phyloP scores from a whole-genome alignment of 495 filamentous ascomycete species.

The Tuber indicum region DNA sequence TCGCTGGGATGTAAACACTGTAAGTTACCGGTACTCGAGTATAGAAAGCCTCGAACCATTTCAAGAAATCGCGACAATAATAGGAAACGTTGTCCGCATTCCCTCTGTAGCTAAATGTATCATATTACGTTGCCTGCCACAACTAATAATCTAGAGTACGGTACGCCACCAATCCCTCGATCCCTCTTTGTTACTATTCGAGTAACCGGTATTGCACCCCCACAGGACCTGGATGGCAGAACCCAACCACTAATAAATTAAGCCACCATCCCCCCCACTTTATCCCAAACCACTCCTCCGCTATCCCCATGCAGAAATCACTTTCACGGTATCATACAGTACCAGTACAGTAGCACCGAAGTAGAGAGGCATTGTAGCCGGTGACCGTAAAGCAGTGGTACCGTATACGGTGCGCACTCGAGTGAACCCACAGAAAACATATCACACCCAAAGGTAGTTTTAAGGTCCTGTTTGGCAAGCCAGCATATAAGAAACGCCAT shows the following conservation, averaged over 20 bases:
- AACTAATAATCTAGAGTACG: neutral
- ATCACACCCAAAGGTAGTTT: neutral
- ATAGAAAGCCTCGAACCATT: no score
- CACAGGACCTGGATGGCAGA: neutral
- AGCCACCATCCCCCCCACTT: neutral
- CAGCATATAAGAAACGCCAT: no score
- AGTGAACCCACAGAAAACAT: neutral
- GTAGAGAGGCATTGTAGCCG: neutral
- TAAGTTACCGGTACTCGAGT: no score
- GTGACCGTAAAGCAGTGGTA: neutral
- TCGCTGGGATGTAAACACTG: no score
- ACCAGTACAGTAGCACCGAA: neutral
- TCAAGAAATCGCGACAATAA: neutral
- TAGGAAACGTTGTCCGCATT: neutral
- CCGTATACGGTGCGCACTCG: neutral
- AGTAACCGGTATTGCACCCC: neutral
- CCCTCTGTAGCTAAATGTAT: neutral
- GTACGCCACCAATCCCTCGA: neutral
- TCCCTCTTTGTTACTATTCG: neutral
- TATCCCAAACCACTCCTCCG: neutral
- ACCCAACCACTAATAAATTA: neutral
- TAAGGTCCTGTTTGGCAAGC: no score
- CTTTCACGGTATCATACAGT: no score
- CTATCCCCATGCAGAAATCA: neutral
- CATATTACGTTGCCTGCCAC: neutral